These are phyloP conservation scores for Rhynchosporium graminicola DNA, from an alignment of 2,329 filamentous ascomycete genomes.

Conservation along the genomic window DNA sequence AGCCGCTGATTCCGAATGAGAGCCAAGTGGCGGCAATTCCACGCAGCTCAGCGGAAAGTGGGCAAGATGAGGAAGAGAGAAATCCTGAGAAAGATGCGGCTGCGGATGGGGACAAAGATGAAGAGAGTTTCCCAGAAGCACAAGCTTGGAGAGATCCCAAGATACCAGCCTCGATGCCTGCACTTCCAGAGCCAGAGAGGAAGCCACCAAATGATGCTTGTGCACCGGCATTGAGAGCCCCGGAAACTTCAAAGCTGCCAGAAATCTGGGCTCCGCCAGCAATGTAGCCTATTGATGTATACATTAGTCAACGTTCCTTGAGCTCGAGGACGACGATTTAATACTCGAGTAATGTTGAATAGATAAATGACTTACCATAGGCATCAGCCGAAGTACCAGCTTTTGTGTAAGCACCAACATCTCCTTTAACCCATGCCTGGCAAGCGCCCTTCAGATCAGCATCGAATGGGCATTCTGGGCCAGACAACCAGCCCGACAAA, in stretches of 20 bases:
- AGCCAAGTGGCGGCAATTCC: slow-evolving; percentile 8
- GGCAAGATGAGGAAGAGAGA: slow-evolving; percentile 16
- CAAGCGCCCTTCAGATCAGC: background rate
- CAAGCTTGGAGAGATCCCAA: slow-evolving; percentile 4
- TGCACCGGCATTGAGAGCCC: slow-evolving; percentile 1
- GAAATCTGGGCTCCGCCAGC: background rate
- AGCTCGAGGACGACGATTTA: too few relatives aligned
- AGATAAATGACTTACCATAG: background rate
- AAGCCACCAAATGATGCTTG: slow-evolving; percentile 4
- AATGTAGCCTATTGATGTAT: background rate
- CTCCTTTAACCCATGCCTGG: slow-evolving; percentile 5
- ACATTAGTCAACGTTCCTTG: background rate
- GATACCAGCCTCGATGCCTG: background rate
- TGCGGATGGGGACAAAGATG: slow-evolving; percentile 1
- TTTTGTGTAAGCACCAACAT: background rate
- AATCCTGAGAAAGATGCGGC: background rate
- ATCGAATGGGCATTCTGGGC: background rate
- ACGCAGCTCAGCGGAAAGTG: background rate
- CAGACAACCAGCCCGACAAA: background rate
- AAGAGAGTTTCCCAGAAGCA: slow-evolving; percentile 9
- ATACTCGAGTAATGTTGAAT: background rate
- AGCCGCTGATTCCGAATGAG: slow-evolving; percentile 8
- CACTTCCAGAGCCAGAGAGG: slow-evolving; percentile 1
- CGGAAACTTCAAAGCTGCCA: slow-evolving; percentile 5
- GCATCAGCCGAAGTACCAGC: slow-evolving; percentile 6